Conservation (phyloP, 148 eudicot species). For the Rhododendron williamsianum region DNA sequence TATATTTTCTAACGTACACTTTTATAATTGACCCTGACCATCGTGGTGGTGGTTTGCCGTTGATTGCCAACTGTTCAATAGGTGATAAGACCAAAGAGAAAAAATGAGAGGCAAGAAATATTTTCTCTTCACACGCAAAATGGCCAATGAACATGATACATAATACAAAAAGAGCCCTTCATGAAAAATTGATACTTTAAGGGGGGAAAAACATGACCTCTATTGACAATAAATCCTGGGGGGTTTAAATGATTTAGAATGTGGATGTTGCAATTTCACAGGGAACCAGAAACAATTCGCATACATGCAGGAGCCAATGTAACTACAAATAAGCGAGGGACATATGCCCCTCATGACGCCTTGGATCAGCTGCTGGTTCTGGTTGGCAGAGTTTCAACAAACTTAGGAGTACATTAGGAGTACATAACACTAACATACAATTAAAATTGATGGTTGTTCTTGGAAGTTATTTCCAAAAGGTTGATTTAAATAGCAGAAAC, state of each 20-base stretch:
- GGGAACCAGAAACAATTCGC: background rate
- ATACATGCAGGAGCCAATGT: background rate
- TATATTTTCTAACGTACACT: background rate
- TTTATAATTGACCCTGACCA: background rate
- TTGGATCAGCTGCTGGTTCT: background rate
- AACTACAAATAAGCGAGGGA: background rate
- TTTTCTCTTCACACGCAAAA: background rate
- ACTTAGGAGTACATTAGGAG: background rate
- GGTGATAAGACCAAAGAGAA: background rate
- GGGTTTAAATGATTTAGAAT: background rate
- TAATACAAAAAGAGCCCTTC: background rate
- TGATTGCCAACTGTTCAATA: background rate
- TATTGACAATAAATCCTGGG: background rate
- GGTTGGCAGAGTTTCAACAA: background rate
- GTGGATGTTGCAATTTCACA: background rate
- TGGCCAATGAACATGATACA: background rate
- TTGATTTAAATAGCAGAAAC: background rate
- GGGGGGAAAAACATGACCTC: background rate
- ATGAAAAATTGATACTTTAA: background rate
- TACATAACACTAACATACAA: background rate
- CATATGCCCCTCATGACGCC: background rate
- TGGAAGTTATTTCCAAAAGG: background rate
- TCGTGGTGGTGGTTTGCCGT: background rate
- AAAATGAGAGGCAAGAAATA: background rate
- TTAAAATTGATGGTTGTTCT: background rate